These are phyloP conservation scores for Candida namnaoensis DNA, from an alignment of 805 yeast genomes.

Conservation along the genomic window DNA sequence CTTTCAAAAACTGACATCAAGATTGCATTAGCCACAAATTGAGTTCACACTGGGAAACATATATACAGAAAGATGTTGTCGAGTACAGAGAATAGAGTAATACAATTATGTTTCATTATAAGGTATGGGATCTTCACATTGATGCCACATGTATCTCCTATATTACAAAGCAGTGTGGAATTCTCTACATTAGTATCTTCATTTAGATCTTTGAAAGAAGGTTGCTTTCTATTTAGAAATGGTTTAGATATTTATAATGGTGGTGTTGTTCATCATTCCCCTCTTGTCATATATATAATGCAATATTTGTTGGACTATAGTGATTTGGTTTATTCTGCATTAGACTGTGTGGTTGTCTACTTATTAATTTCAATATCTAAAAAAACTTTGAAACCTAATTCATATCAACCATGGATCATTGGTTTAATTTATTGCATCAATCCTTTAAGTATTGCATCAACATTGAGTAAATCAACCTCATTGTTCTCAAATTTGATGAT, in stretches of 20 bases:
- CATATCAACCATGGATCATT: conserved; percentile 31
- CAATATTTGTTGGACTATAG: conserved; percentile 12
- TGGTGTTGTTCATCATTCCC: conserved; percentile 82
- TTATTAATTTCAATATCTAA: conserved; percentile 41
- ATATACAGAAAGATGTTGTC: not conserved
- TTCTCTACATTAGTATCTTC: conserved; percentile 71
- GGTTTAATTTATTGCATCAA: conserved; percentile 67
- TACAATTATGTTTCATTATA: not conserved
- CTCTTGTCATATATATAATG: conserved; percentile 51
- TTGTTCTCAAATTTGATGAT: conserved; percentile 53
- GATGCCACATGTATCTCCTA: conserved; percentile 20
- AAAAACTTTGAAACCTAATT: conserved; percentile 17
- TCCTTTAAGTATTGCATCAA: conserved; percentile 67
- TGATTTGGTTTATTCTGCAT: conserved; percentile 41
- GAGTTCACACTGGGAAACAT: too few species aligned
- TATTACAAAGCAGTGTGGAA: conserved; percentile 45
- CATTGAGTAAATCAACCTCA: conserved; percentile 60
- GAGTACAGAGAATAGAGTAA: not conserved
- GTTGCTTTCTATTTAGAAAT: conserved; percentile 50
- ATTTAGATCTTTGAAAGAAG: conserved; percentile 55
- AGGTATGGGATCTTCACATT: not conserved
- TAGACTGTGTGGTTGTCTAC: conserved; percentile 53
- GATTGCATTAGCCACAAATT: too few species aligned
- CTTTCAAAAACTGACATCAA: too few species aligned
- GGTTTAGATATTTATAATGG: conserved; percentile 69